phyloP scores from a whole-genome alignment of 176 grass and related monocot genomes.

The Ensete ventricosum region DNA sequence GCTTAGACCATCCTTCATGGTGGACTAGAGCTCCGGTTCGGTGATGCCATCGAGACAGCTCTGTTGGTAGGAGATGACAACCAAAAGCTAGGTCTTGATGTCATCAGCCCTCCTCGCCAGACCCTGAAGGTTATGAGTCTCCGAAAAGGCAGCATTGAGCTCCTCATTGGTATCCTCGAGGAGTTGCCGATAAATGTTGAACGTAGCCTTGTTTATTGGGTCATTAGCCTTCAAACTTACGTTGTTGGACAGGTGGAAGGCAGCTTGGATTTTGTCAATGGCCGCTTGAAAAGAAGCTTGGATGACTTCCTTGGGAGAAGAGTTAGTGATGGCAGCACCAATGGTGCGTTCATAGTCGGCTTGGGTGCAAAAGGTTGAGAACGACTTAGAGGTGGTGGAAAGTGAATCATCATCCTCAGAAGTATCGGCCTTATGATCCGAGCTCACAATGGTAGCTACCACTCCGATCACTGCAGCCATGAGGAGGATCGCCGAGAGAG shows the following conservation, averaged over 20 bases:
- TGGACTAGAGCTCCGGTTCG: constrained; percentile 39
- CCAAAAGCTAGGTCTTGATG: constrained; percentile 48
- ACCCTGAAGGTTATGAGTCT: constrained; percentile 18
- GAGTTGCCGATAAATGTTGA: constrained; percentile 39
- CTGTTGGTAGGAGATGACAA: constrained; percentile 54
- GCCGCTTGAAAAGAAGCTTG: constrained; percentile 34
- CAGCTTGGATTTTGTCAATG: constrained; percentile 32
- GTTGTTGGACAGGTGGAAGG: constrained; percentile 24
- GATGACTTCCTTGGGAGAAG: constrained; percentile 40
- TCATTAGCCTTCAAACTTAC: constrained; percentile 27
- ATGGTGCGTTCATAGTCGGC: constrained; percentile 53
- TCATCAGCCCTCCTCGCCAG: constrained; percentile 33
- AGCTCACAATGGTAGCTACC: constrained; percentile 39
- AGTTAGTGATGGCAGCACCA: constrained; percentile 28
- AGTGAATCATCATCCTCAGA: background rate
- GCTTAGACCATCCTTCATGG: constrained; percentile 57
- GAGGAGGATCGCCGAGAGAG: constrained; percentile 44
- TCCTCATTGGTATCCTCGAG: constrained; percentile 40
- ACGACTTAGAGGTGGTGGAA: constrained; percentile 36
- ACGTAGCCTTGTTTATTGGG: constrained; percentile 34
- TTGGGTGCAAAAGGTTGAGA: constrained; percentile 48
- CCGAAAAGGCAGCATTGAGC: constrained; percentile 15
- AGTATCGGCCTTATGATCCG: background rate
- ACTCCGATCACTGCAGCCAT: constrained; percentile 60
- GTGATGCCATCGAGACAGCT: constrained; percentile 81